phyloP scores from a whole-genome alignment of 208 protist genomes.

The Leishmania arabica region DNA sequence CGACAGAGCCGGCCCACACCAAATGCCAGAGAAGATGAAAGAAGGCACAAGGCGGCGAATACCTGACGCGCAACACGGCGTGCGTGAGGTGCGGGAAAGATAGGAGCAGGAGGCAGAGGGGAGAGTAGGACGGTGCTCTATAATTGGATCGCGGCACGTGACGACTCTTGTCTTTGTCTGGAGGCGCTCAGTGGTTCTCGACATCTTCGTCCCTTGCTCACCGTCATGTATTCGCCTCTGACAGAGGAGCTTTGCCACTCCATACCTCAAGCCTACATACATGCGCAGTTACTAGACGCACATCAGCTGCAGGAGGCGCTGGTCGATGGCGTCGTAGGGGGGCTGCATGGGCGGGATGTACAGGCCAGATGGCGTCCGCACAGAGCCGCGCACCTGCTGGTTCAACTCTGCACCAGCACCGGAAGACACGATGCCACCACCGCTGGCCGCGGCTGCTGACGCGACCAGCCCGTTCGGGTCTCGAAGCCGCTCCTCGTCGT shows the following conservation, averaged over 20 bases:
- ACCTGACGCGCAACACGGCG: neutral
- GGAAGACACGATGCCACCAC: conserved; percentile 15
- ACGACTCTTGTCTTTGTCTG: neutral
- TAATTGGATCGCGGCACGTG: neutral
- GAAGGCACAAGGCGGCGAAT: neutral
- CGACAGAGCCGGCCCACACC: neutral
- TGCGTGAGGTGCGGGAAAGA: neutral
- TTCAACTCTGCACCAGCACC: conserved; percentile 14
- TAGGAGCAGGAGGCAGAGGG: neutral
- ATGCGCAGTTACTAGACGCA: conserved; percentile 30
- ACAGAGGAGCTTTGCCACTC: neutral
- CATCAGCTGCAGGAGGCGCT: conserved; percentile 67
- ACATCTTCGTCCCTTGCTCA: neutral
- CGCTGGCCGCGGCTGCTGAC: conserved; percentile 49
- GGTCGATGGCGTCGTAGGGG: conserved; percentile 73
- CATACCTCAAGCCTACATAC: neutral
- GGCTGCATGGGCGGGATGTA: conserved; percentile 51
- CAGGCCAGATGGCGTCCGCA: conserved; percentile 68
- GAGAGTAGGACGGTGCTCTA: neutral
- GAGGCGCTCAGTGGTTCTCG: neutral
- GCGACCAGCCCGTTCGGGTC: conserved; percentile 68
- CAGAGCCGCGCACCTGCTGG: conserved; percentile 24
- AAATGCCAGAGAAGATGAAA: neutral
- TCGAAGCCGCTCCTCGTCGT: conserved; percentile 69
- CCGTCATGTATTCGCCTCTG: neutral